Base-by-base conservation (phyloP, 116 monocot species). In the Zostera marina region DNA sequence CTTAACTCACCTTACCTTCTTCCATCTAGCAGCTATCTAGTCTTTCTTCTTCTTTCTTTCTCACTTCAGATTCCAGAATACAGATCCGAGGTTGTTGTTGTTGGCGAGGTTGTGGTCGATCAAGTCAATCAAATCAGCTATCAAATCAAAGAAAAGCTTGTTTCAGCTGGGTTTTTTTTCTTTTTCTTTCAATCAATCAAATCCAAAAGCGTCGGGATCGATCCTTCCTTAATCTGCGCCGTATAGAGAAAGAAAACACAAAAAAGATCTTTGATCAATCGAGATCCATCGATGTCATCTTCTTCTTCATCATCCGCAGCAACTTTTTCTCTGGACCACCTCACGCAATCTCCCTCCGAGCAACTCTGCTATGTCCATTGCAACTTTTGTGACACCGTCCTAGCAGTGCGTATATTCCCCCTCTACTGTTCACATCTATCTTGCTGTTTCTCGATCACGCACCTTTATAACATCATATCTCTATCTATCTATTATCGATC, bases 361-460 rank as follows among this genome's bases (percentile, higher is more conserved):
- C 96, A 96, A 67, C 89, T 96, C 67, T 96, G 96, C 82, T 89
- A 89, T 63, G 96, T 96, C 63, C 96, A 89, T 60, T 96, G 96
- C 80, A 89, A 78, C 80, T 96, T 85, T 44, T 96, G 96, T 65
- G 96, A 96, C 68, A 96, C 96, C 55, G 80, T 80, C 68, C 89
- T 96, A 19, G 96, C 96, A 4, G 96, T 96, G 82, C 44, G 51
- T 41, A 63, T 8, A 20, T 20, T 49, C 15, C 49, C 23, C 7
- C 8, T n/a, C 17, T 25, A 41, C 19, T 16, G 8, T 58, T 21
- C 12, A 13, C 32, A 32, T 32, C 0, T 32, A 2, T 32, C 32
- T 32, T 32, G 32, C 32, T 32, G 32, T 32, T 32, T 32, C 32
- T 32, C 5, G n/a, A n/a, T n/a, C n/a, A n/a, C n/a, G n/a, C n/a